phyloP scores from a whole-genome alignment of 2,329 filamentous ascomycete species.

The Apiospora marii region DNA sequence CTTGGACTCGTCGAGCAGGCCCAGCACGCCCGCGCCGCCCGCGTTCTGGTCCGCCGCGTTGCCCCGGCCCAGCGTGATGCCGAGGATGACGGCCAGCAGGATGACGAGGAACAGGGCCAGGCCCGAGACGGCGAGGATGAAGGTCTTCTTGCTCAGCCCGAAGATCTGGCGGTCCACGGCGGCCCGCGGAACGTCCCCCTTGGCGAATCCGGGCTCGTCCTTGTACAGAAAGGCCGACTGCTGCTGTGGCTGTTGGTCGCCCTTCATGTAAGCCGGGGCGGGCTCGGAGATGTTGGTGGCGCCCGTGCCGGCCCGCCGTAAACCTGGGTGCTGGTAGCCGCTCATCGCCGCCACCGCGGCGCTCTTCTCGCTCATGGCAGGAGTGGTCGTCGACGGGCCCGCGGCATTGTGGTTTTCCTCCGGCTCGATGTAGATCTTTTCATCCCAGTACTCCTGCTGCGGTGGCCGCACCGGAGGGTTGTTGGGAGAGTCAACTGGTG shows the following conservation, averaged over 20 bases:
- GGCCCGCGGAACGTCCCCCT: conserved; percentile 5
- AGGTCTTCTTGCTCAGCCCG: conserved; percentile 9
- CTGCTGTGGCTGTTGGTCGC: background rate
- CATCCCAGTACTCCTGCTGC: conserved; percentile 22
- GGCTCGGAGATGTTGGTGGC: background rate
- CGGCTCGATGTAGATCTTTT: conserved; percentile 15
- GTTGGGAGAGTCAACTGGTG: background rate
- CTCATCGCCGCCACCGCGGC: background rate
- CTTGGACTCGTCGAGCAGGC: conserved; percentile 22
- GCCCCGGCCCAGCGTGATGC: conserved; percentile 12
- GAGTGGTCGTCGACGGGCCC: background rate
- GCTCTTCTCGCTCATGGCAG: background rate
- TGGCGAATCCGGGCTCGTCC: background rate
- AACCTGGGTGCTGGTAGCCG: background rate
- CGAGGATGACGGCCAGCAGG: conserved; percentile 20
- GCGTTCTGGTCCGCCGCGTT: background rate
- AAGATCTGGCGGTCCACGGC: conserved; percentile 9
- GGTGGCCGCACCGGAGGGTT: conserved; percentile 1
- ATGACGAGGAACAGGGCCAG: conserved; percentile 14
- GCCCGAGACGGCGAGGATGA: conserved; percentile 20
- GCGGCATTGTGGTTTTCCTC: background rate
- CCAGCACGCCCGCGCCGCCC: background rate
- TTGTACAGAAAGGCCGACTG: conserved; percentile 2
- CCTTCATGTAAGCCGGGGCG: conserved; percentile 21
- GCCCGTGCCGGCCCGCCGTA: conserved; percentile 7